Base-by-base conservation (phyloP, 2,329 filamentous ascomycete genomes). In the Aspergillus fumigatiaffinis region DNA sequence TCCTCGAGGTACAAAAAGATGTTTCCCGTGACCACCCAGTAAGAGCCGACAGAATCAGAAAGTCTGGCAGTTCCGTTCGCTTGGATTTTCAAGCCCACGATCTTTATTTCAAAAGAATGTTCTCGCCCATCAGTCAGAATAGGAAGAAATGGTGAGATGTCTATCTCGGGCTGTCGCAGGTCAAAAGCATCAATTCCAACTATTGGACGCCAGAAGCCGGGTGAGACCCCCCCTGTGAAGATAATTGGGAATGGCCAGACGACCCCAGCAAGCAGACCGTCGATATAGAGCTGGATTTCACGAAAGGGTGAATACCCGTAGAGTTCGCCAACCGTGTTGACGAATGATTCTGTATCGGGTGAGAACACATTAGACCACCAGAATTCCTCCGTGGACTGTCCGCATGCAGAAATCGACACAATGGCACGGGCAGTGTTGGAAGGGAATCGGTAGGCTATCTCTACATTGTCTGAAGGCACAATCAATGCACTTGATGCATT, bases 171-270 rank as follows among this genome's bases (percentile, higher is more conserved):
- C 69, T 94, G 90, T 48, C 83, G 79, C 25, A 95, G 78, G 68
- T 94, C 90, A 69, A 91, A 94, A 0, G 89, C 85, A 66, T 94
- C 87, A 21, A 89, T 84, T 1, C 90, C 90, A 2, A 90, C 90
- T 54, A 94, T 82, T 0, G 91, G 91, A 6, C 89, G 80, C 82
- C 92, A 91, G 42, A 94, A 81, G 1, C 85, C 85, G 4, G 90
- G 90, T 1, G 88, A 87, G 5, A 95, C 80, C 1, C 90, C 90
- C 2, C 91, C 91, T 0, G 91, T 92, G 65, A 92, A 93, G 51
- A 95, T 87, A 20, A 91, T 82, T 0, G 90, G 90, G 65, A 90
- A 93, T 1, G 91, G 91, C 89, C 89, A 94, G 32, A 85, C 83
- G 1, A 92, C 85, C 2, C 90, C 91, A 1, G 88, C 89, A 23